Base-by-base conservation (phyloP, 2,329 filamentous ascomycete genomes). In the Verticillium klebahnii region DNA sequence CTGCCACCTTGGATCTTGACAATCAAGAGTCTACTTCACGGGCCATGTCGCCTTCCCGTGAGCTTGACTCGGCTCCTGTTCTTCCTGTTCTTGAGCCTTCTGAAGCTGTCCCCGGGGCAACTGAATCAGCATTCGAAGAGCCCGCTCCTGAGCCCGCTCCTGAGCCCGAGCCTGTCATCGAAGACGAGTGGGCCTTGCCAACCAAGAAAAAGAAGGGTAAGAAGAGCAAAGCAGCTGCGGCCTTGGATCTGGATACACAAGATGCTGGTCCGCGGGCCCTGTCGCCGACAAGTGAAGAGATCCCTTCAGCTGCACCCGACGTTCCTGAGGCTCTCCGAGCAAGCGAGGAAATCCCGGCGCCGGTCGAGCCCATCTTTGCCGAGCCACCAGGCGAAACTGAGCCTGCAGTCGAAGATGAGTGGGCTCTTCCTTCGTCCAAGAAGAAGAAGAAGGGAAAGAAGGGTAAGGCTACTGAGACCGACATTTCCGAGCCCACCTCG, bases 121-220 rank as follows among this genome's bases (percentile, higher is more conserved):
- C 17, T 14, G n/a, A 23, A 9, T 8, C n/a, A 8, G 45, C 19
- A 25, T 52, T 59, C 34, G 36, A 60, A 29, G n/a, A 61, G 50
- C 37, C 40, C 61, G 7, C 23, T 23, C 2, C 31, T 25, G n/a
- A 61, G 50, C 37, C 40, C 61, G 7, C 23, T 23, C 2, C 31
- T 25, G 50, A 61, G 19, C n/a, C 19, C 19, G 45, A 52, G 9
- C 45, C 45, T 14, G 45, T 52, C 19, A 5, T 52, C 19, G 45
- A 65, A 17, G 66, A 68, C n/a, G 60, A 64, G 19, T 66, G 66
- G 65, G 60, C 60, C 9, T 32, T 65, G 17, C 63, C 64, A 9
- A 9, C 45, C n/a, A 36, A 23, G 57, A 61, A 69, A 60, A 66
- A 62, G 69, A 76, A 72, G 71, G 17, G 29, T 54, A 77, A 74